phyloP scores from a whole-genome alignment of 2,329 filamentous ascomycete species.

The Penicillium sp. region DNA sequence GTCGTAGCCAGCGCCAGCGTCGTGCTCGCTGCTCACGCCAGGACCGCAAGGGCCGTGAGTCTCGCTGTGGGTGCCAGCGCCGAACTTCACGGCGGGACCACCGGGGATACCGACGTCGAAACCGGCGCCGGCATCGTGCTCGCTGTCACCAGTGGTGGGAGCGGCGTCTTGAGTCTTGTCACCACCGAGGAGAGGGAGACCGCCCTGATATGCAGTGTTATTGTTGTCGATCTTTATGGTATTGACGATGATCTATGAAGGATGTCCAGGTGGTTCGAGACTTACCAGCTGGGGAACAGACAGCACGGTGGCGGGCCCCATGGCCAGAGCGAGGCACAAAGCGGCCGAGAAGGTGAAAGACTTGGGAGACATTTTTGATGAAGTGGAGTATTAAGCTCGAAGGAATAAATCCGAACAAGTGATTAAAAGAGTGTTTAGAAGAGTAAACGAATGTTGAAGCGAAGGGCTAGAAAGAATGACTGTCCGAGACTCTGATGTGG shows the following conservation, averaged over 20 bases:
- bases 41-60: slow-evolving; percentile 31
- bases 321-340: slow-evolving; percentile 39
- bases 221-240: background rate
- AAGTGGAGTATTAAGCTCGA: slow-evolving; percentile 16
- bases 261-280: slow-evolving; percentile 15
- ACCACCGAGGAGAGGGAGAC: slow-evolving; percentile 20
- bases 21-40: slow-evolving; percentile 15
- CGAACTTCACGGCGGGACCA: slow-evolving; percentile 33
- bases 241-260: background rate
- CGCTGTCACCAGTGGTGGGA: slow-evolving; percentile 27
- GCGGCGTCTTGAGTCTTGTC: slow-evolving; percentile 13
- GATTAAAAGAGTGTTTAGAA: slow-evolving; percentile 17
- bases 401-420: slow-evolving; percentile 14
- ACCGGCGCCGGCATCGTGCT: slow-evolving; percentile 28
- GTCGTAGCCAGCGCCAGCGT: slow-evolving; percentile 24
- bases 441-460: slow-evolving; percentile 19
- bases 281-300: slow-evolving; percentile 38
- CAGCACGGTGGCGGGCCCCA: slow-evolving; percentile 37
- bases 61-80: slow-evolving; percentile 26
- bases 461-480: slow-evolving; percentile 29
- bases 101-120: slow-evolving; percentile 34
- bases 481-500: slow-evolving; percentile 27
- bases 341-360: slow-evolving; percentile 37
- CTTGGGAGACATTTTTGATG: slow-evolving; percentile 33
- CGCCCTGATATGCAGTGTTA: slow-evolving; percentile 20